These are phyloP conservation scores for Crithidia bombi DNA, from an alignment of 208 protist species.

Conservation along the genomic window DNA sequence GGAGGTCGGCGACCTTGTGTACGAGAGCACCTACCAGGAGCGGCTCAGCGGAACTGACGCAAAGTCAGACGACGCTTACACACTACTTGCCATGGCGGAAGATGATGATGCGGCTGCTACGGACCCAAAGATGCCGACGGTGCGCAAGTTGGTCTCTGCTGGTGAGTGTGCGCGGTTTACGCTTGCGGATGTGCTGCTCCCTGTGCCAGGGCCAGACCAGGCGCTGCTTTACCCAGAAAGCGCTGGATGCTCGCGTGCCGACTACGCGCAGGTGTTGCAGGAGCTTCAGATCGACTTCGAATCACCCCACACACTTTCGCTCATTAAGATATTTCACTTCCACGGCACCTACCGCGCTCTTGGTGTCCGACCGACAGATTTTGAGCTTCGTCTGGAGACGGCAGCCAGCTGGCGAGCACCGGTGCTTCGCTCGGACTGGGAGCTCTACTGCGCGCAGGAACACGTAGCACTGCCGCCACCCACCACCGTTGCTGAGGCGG, in stretches of 20 bases:
- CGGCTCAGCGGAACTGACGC: neutral
- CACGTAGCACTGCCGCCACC: conserved; percentile 1
- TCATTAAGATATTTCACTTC: conserved; percentile 87
- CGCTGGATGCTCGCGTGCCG: conserved; percentile 42
- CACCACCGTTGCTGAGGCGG: neutral
- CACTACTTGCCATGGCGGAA: neutral
- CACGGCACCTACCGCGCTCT: conserved; percentile 88
- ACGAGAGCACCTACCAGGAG: conserved; percentile 46
- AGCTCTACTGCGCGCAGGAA: conserved; percentile 21
- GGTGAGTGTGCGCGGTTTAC: conserved; percentile 73
- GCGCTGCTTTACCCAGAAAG: conserved; percentile 76
- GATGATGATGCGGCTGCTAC: neutral
- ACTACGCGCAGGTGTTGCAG: conserved; percentile 54
- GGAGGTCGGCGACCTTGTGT: conserved; percentile 87
- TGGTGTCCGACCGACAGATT: conserved; percentile 47
- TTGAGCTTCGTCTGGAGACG: conserved; percentile 36
- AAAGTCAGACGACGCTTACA: conserved; percentile 6
- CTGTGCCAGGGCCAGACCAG: conserved; percentile 86
- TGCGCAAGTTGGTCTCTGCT: conserved; percentile 54
- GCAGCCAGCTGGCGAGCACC: conserved; percentile 46
- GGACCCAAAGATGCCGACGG: conserved; percentile 44
- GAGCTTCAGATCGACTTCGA: conserved; percentile 37
- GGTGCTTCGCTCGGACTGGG: conserved; percentile 75
- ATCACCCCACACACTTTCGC: conserved; percentile 27
- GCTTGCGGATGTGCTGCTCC: conserved; percentile 89